These are phyloP conservation scores for Claviceps lovelessii DNA, from an alignment of 2,329 filamentous ascomycete genomes.

Conservation along the genomic window DNA sequence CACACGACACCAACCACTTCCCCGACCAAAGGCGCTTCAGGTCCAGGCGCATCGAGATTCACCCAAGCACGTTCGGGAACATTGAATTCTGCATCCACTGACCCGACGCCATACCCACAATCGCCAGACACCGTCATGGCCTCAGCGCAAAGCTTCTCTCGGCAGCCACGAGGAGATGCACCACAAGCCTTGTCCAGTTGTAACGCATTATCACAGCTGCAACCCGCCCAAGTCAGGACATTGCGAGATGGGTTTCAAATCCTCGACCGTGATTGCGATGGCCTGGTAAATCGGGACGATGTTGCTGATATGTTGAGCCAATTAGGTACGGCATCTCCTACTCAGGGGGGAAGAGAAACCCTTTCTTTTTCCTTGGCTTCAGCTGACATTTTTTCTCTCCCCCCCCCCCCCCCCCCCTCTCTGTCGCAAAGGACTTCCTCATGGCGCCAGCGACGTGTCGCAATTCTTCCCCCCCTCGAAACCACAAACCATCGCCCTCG, in stretches of 20 bases:
- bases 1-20: conserved; percentile 51
- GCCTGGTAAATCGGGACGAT: conserved; percentile 66
- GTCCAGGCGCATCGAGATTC: conserved; percentile 17
- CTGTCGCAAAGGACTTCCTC: conserved; percentile 49
- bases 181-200: conserved; percentile 27
- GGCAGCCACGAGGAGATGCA: conserved; percentile 15
- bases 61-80: conserved; percentile 18
- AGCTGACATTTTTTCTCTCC: background rate
- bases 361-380: background rate
- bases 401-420: too few relatives aligned
- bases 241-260: conserved; percentile 90
- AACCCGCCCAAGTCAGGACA: conserved; percentile 69
- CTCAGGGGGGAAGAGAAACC: background rate
- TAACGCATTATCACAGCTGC: conserved; percentile 55
- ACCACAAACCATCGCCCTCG: conserved; percentile 63
- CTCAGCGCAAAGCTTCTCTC: conserved; percentile 23
- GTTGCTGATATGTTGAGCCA: conserved; percentile 78
- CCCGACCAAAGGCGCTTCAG: conserved; percentile 32
- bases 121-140: conserved; percentile 19
- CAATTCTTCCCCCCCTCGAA: conserved; percentile 67
- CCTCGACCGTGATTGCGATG: conserved; percentile 77
- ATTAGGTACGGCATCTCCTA: conserved; percentile 41
- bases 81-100: conserved; percentile 16
- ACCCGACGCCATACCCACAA: conserved; percentile 23
- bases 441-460: conserved; percentile 54